Percentiles rank a stretch among this genome's conserved stretches.
phyloP scores from a whole-genome alignment of 768 basidiomycete species.

The Myochromella boudieri region DNA sequence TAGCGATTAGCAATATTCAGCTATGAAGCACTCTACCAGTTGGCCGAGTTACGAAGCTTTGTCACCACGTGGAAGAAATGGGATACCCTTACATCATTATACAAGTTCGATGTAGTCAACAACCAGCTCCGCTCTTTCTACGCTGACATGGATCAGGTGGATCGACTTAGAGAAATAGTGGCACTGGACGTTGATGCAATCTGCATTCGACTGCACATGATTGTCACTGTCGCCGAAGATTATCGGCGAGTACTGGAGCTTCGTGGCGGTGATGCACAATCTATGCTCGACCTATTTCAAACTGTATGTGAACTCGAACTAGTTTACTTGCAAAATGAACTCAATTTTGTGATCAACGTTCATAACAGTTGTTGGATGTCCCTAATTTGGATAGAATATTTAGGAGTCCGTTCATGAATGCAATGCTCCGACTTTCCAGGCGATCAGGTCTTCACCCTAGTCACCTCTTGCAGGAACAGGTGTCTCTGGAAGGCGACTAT shows the following conservation, averaged over 20 bases:
- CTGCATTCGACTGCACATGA: conserved; percentile 5
- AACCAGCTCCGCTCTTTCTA: conserved; percentile 7
- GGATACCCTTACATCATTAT: conserved; percentile 2
- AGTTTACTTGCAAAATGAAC: too few relatives aligned
- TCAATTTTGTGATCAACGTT: too few relatives aligned
- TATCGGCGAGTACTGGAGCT: conserved; percentile 4
- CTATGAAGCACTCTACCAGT: conserved; percentile 5
- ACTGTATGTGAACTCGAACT: conserved; percentile 3
- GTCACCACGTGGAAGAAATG: conserved; percentile 5
- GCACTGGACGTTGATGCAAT: conserved; percentile 13
- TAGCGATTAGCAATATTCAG: conserved; percentile 9
- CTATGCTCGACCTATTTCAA: conserved; percentile 15
- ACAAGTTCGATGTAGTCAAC: conserved; percentile 1
- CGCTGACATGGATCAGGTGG: conserved; percentile 1
- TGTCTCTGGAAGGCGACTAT: conserved; percentile 8
- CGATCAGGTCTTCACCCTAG: conserved; percentile 26
- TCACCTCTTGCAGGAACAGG: conserved; percentile 17
- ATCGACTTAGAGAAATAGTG: conserved; percentile 3
- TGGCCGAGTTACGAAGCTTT: not conserved
- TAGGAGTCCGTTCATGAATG: conserved; percentile 12
- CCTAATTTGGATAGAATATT: conserved; percentile 7
- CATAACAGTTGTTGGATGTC: conserved; percentile 10
- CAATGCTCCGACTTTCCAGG: conserved; percentile 23
- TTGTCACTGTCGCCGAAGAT: not conserved
- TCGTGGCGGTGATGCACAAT: conserved; percentile 5